phyloP scores from a whole-genome alignment of 495 filamentous ascomycete species.

The Thermothielavioides terrestris region DNA sequence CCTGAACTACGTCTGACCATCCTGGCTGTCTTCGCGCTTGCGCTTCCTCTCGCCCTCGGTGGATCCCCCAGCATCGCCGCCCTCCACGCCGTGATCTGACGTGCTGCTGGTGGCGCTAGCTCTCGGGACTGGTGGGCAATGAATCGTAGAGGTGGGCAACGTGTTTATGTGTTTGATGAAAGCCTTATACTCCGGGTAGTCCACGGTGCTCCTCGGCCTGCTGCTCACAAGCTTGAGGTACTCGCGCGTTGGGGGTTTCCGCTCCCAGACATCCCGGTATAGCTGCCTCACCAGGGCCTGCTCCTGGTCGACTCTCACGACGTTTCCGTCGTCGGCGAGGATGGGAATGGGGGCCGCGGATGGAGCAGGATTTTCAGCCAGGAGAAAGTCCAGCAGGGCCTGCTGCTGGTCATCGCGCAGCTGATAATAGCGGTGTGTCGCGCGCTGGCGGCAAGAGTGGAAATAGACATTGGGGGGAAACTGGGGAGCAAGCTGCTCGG shows the following conservation, averaged over 20 bases:
- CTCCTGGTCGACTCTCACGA: slow-evolving; percentile 9
- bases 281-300: slow-evolving; percentile 3
- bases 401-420: slow-evolving; percentile 19
- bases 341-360: slow-evolving; percentile 13
- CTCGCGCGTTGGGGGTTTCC: neutral
- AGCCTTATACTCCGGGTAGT: neutral
- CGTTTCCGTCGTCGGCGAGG: slow-evolving; percentile 10
- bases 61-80: too few relatives aligned
- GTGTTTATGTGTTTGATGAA: too few relatives aligned
- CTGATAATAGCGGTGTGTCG: slow-evolving; percentile 10
- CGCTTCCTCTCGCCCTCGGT: too few relatives aligned
- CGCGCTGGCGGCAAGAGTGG: slow-evolving; percentile 7
- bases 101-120: too few relatives aligned
- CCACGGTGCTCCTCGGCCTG: neutral
- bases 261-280: slow-evolving; percentile 20
- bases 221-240: neutral
- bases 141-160: too few relatives aligned
- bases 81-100: too few relatives aligned
- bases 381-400: slow-evolving; percentile 16
- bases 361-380: neutral
- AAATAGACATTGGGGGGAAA: slow-evolving; percentile 16
- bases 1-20: too few relatives aligned
- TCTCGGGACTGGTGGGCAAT: too few relatives aligned
- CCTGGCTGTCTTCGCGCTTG: too few relatives aligned
- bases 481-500: neutral